Evolutionary conservation across 306 rosid genomes (phyloP), one percentile per base, ranked within the genome.

Genomic region (Boehmeria nivea): DNA sequence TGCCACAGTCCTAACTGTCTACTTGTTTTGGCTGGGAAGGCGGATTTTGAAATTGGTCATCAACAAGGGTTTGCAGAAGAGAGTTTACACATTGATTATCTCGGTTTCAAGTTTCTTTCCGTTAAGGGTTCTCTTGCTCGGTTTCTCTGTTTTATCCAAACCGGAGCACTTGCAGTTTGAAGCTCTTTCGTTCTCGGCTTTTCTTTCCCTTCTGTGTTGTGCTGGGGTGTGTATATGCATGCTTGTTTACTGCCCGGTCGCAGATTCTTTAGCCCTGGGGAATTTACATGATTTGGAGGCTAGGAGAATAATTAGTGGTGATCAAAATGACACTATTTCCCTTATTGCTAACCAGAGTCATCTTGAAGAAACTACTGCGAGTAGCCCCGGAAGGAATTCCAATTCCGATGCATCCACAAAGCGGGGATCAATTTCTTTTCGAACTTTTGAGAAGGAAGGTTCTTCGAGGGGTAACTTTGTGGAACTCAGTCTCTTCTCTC

Each of bases 1-100:
- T 67, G 83, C 90, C 63, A 49, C 76, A 58, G 64, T 91, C 70
- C 78, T 91, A 62, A 91, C 89, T 48, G 74, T 76, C 79, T 91
- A 91, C 76, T 73, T 87, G 71, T 87, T 87, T 77, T 91, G 95
- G 95, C 94, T 91, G 61, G 98, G 94, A 72, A 82, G 94, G 72
- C 81, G 72, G 82, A 91, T 91, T 80, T 80, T 91, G 81, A 87
- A 84, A 75, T 70, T 78, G 86, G 98, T 91, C 59, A 91, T 91
- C 70, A 91, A 91, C 65, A 87, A 76, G 88, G 90, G 88, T 64
- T 67, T 91, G 86, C 98, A 91, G 80, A 91, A 79, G 76, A 84
- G 98, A 81, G 93, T 91, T 42, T 91, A 87, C 74, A 74, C 83
- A 64, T 71, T 91, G 68, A 81, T 91, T 59, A 62, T 91, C 63